Evolutionary conservation across 768 basidiomycete species (phyloP).

Genomic region (Candolleomyces efflorescens): DNA sequence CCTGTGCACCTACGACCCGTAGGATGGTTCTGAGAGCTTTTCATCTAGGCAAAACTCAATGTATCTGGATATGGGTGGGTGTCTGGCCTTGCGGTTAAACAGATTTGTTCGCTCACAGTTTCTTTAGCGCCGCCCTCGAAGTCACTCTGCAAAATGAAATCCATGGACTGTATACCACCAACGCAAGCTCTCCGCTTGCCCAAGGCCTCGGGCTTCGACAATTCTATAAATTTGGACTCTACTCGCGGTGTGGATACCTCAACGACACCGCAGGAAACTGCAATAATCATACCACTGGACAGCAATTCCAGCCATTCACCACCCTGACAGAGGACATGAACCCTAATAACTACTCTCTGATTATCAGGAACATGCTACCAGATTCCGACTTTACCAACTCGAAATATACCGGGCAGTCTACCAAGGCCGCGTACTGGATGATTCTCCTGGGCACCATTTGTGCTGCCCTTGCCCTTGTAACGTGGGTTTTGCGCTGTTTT

Average conservation of each 20-base stretch:
- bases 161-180: constrained; percentile 58
- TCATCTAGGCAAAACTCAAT: constrained; percentile 58
- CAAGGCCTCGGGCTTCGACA: constrained; percentile 57
- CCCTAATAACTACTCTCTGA: constrained; percentile 48
- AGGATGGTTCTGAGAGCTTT: constrained; percentile 3
- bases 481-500: constrained; percentile 39
- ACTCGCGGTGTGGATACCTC: constrained; percentile 74
- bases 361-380: constrained; percentile 50
- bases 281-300: constrained; percentile 54
- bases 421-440: constrained; percentile 73
- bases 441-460: constrained; percentile 68
- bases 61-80: constrained; percentile 68
- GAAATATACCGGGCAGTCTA: constrained; percentile 54
- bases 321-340: constrained; percentile 65
- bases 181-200: constrained; percentile 59
- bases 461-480: constrained; percentile 58
- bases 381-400: constrained; percentile 48
- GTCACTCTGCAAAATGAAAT: constrained; percentile 54
- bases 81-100: background rate
- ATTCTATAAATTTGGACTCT: constrained; percentile 76
- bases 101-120: background rate
- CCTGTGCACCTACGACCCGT: background rate
- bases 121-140: constrained; percentile 46
- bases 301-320: constrained; percentile 61
- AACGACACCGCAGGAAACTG: constrained; percentile 58